Evolutionary conservation across 805 yeast genomes (phyloP), one percentile per base, ranked within the genome.

Genomic region (Pichia gijzeniarum): DNA sequence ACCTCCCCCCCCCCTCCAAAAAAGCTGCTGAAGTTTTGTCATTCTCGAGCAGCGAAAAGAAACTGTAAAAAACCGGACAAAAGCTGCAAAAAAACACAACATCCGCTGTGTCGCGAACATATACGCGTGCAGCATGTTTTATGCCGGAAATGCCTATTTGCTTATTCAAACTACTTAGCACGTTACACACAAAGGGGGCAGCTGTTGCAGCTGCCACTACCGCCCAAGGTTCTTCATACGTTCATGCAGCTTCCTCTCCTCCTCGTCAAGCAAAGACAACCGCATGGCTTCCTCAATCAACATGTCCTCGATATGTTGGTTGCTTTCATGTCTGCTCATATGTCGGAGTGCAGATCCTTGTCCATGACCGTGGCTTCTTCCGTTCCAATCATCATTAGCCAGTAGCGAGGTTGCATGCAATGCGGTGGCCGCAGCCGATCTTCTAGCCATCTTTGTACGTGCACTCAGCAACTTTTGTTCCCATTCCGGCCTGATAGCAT

Each of bases 371-470:
- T 5, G 33, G 16, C 5, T 9, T 30, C 33, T 35, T 70, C 77
- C 30, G 28, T 31, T 13, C 40, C 49, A 35, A 50, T 44, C 35
- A 19, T 39, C 49, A 12, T 41, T 69, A 14, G 82, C 69, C 28
- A 88, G 60, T 55, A 87, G 73, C 46, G 89, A 88, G 12, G 95
- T 80, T 2, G 95, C 90, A 64, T 91, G 98, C 34, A 91, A 77
- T 0, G 96, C 96, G 30, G 87, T 86, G 0, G 98, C 98, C 13
- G 95, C 87, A 0, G 97, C 97, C 0, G 96, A 82, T 56, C 88
- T 75, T 47, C 95, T 75, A 0, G 95, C 96, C 31, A 88, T 67
- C 52, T 81, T 81, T 48, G 81, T 74, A 42, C 90, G 75, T 4
- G 96, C 95, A 41, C 77, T 72, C 8, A 73, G 70, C 40, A 91